phyloP scores from a whole-genome alignment of 2,329 filamentous ascomycete species.

The Sarocladium brachiariae region DNA sequence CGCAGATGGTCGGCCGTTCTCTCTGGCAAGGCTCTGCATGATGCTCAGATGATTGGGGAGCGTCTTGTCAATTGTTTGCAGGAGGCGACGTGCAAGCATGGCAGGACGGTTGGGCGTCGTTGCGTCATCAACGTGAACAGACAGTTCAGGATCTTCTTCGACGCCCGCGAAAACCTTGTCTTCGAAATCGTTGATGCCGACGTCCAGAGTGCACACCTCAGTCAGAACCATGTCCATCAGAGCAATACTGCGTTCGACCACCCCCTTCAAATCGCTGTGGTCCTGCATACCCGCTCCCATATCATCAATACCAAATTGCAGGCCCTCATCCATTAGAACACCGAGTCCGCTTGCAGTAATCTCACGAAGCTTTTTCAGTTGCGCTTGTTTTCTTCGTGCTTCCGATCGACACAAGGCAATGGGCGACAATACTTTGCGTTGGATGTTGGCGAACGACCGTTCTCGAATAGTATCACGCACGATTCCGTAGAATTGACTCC shows the following conservation, averaged over 20 bases:
- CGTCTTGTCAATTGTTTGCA: slow-evolving; percentile 60
- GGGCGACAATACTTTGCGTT: slow-evolving; percentile 67
- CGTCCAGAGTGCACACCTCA: slow-evolving; percentile 59
- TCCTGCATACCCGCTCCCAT: slow-evolving; percentile 42
- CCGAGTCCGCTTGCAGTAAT: slow-evolving; percentile 83
- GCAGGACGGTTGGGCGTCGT: slow-evolving; percentile 40
- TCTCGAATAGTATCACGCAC: slow-evolving; percentile 71
- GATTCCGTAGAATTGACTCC: slow-evolving; percentile 71
- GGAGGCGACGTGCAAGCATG: slow-evolving; percentile 59
- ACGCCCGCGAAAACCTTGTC: slow-evolving; percentile 58
- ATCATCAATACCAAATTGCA: slow-evolving; percentile 59
- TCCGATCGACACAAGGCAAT: slow-evolving; percentile 70
- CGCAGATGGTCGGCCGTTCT: slow-evolving; percentile 68
- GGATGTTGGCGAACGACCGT: slow-evolving; percentile 63
- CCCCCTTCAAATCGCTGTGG: slow-evolving; percentile 55
- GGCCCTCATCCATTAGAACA: slow-evolving; percentile 77
- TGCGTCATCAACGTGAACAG: slow-evolving; percentile 42
- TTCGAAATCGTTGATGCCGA: slow-evolving; percentile 56
- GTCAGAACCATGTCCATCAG: slow-evolving; percentile 81
- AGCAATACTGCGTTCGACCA: slow-evolving; percentile 72
- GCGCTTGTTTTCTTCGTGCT: slow-evolving; percentile 65
- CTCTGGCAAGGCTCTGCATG: slow-evolving; percentile 47
- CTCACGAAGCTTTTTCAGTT: slow-evolving; percentile 65
- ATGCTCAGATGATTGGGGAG: slow-evolving; percentile 59
- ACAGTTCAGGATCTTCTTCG: slow-evolving; percentile 53